Percentiles rank a stretch among this genome's conserved stretches.
phyloP scores from a whole-genome alignment of 2,329 filamentous ascomycete genomes.

The Penicillium sp. region DNA sequence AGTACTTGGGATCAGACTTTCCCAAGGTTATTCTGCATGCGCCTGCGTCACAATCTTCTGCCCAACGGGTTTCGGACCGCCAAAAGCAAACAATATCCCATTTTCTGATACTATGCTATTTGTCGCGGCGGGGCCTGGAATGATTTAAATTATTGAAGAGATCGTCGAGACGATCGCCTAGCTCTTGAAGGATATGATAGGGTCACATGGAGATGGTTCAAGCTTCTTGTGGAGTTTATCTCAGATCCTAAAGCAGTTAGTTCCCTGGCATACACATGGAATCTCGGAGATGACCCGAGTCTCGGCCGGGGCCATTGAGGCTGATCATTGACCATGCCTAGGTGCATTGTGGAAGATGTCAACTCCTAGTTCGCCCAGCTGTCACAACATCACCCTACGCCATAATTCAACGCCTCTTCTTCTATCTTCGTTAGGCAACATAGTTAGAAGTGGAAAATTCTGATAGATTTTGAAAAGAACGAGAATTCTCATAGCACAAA shows the following conservation, averaged over 20 bases:
- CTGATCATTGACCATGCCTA: constrained; percentile 12
- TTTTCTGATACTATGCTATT: neutral
- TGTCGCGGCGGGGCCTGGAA: neutral
- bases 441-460: neutral
- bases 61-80: neutral
- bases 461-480: neutral
- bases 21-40: neutral
- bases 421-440: neutral
- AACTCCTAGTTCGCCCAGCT: constrained; percentile 6
- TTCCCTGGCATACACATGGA: constrained; percentile 9
- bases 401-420: neutral
- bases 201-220: constrained; percentile 1
- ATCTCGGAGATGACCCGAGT: neutral
- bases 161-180: constrained; percentile 20
- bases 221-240: constrained; percentile 18
- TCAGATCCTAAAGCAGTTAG: neutral
- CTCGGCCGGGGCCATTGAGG: constrained; percentile 6
- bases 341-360: constrained; percentile 8
- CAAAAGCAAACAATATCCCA: neutral
- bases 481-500: neutral
- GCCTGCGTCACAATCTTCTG: neutral
- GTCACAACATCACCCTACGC: neutral
- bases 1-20: neutral
- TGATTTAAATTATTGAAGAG: constrained; percentile 18
- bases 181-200: constrained; percentile 7